Conservation (phyloP, 805 yeast genomes). For the Ogataea kodamae region DNA sequence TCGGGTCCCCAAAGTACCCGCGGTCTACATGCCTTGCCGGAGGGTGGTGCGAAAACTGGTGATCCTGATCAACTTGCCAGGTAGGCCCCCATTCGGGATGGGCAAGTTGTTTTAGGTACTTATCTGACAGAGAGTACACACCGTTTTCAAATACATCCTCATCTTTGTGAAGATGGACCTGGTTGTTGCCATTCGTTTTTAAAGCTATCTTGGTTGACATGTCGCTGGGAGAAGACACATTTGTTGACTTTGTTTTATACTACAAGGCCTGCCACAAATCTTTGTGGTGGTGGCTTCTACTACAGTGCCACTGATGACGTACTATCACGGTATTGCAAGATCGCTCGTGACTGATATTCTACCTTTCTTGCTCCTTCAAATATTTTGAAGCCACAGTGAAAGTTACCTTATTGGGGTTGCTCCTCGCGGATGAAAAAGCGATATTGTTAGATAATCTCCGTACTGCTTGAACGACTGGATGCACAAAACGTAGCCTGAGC, state of each 20-base stretch:
- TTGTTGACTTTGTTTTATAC: too few relatives aligned
- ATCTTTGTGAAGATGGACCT: conserved; percentile 48
- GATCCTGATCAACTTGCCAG: conserved; percentile 59
- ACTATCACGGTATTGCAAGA: too few relatives aligned
- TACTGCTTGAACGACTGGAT: conserved; percentile 43
- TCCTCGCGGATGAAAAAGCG: conserved; percentile 84
- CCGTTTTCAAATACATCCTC: conserved; percentile 52
- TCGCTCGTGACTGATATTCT: too few relatives aligned
- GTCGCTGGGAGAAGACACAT: not conserved
- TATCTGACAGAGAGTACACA: conserved; percentile 41
- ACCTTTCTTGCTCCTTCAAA: too few relatives aligned
- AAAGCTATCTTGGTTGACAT: conserved; percentile 14
- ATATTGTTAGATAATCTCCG: conserved; percentile 48
- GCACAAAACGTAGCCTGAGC: conserved; percentile 73
- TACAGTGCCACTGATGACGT: too few relatives aligned
- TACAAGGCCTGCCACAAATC: too few relatives aligned
- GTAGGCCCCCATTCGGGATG: conserved; percentile 66
- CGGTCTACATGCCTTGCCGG: conserved; percentile 59
- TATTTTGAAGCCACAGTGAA: too few relatives aligned
- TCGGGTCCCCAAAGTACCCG: conserved; percentile 65
- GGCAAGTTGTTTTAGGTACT: conserved; percentile 33
- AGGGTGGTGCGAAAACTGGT: conserved; percentile 32
- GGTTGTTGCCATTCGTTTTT: conserved; percentile 26
- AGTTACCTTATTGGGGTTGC: too few relatives aligned
- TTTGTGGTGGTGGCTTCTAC: conserved; percentile 8